Conservation (phyloP, 140 eudicot genomes). For the Senecio squalidus region DNA sequence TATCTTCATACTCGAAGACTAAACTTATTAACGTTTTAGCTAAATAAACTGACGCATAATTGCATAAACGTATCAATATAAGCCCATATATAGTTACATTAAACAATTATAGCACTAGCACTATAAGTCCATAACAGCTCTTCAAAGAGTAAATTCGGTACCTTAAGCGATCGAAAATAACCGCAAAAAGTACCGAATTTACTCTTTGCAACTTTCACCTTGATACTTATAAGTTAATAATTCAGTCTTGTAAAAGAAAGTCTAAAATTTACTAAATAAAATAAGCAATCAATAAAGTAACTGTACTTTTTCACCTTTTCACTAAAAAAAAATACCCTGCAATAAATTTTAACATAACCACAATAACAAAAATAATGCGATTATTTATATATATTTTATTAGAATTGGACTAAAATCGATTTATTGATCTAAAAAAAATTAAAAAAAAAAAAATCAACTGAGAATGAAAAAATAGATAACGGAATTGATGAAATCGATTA, state of each 20-base stretch:
- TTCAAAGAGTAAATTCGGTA: too few relatives aligned
- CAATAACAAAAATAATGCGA: too few relatives aligned
- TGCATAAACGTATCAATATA: constrained; percentile 2
- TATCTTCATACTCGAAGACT: constrained; percentile 8
- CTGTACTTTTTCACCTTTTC: neutral
- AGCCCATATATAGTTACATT: neutral
- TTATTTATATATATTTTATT: too few relatives aligned
- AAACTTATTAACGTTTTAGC: neutral
- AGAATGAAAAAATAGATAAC: neutral
- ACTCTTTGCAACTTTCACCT: neutral
- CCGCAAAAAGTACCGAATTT: too few relatives aligned
- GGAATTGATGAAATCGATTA: neutral
- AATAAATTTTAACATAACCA: too few relatives aligned
- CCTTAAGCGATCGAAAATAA: too few relatives aligned
- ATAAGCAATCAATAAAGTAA: neutral
- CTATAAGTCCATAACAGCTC: too few relatives aligned
- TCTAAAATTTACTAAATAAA: neutral
- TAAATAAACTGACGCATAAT: neutral
- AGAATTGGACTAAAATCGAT: too few relatives aligned
- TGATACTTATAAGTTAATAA: too few relatives aligned
- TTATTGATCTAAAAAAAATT: neutral
- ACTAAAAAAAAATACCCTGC: neutral
- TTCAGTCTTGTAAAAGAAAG: neutral
- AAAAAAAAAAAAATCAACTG: too few relatives aligned
- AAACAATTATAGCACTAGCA: too few relatives aligned